Base-by-base conservation (phyloP, 228 moss, liverwort and hornwort genomes). In the Sphagnum magellanicum region DNA sequence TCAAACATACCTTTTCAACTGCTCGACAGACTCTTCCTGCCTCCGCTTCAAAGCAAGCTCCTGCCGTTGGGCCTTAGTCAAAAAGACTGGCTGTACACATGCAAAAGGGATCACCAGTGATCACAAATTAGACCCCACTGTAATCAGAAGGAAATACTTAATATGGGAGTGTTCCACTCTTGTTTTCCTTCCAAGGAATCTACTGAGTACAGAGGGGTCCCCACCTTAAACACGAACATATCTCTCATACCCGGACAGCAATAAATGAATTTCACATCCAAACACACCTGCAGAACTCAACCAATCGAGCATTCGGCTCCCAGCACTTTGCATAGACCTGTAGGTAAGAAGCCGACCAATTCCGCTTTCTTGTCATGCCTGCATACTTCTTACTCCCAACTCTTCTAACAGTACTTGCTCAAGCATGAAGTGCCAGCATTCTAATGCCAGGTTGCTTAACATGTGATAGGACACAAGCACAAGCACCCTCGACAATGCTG, bases 271-370 rank as follows among this genome's bases (percentile, higher is more conserved):
- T 84, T 75, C 83, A 89, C 79, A 87, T 80, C 91, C 79, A 78
- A 82, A 93, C 93, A 93, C 93, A 93, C 93, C 91, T 94, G 93
- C 89, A 87, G 89, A 91, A 89, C 72, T 91, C 87, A 91, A 94
- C 82, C 87, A 94, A 80, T 87, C 93, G 84, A 94, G 87, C 82
- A 85, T 89, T 94, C 87, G 89, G 89, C 87, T 94, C 91, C 93
- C 81, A 86, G 84, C 85, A 84, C 85, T 91, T 82, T 91, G 91
- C 89, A 86, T 79, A 83, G 74, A 91, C 91, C 91, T 94, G 93
- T 91, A 91, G 70, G 91, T 91, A 89, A 89, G 78, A 79, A 84
- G 87, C 85, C 87, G 82, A 88, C 84, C 93, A 89, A 89, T 83
- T 81, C 81, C 82, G 84, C 87, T 87, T 84, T 78, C 93, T 86